Conservation (phyloP, 2,329 filamentous ascomycete genomes). For the Fusarium succisae region DNA sequence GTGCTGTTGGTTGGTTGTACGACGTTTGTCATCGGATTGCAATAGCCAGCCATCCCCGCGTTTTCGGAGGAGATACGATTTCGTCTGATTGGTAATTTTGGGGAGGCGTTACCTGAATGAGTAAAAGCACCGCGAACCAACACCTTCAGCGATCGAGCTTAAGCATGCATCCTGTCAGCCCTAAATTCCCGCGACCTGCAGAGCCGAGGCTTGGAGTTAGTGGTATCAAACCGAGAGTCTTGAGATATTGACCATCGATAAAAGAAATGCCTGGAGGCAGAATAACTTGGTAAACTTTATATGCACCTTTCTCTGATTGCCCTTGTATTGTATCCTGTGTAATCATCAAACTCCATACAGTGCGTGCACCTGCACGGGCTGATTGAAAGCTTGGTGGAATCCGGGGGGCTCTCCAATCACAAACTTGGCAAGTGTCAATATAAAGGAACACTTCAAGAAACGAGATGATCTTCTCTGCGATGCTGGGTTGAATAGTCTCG, state of each 20-base stretch:
- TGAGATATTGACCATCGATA: neutral
- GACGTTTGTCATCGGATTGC: neutral
- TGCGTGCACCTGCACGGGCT: too few relatives aligned
- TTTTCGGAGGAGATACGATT: neutral
- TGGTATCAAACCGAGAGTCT: neutral
- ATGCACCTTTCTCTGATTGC: neutral
- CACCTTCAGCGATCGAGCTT: neutral
- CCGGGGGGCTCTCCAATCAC: neutral
- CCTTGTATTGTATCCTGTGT: neutral
- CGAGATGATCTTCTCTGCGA: too few relatives aligned
- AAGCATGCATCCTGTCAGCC: neutral
- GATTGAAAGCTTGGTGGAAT: neutral
- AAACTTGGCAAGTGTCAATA: too few relatives aligned
- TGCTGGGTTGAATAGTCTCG: too few relatives aligned
- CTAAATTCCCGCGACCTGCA: neutral
- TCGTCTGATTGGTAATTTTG: neutral
- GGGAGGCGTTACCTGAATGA: neutral
- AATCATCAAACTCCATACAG: neutral
- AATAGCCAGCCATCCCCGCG: neutral
- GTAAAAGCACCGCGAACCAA: neutral
- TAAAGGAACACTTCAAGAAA: accelerated
- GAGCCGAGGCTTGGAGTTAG: neutral
- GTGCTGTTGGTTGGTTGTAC: neutral
- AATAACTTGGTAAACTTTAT: neutral
- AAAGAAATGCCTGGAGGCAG: too few relatives aligned